Conservation (phyloP, 2,329 filamentous ascomycete genomes). For the Onygenales sp. region DNA sequence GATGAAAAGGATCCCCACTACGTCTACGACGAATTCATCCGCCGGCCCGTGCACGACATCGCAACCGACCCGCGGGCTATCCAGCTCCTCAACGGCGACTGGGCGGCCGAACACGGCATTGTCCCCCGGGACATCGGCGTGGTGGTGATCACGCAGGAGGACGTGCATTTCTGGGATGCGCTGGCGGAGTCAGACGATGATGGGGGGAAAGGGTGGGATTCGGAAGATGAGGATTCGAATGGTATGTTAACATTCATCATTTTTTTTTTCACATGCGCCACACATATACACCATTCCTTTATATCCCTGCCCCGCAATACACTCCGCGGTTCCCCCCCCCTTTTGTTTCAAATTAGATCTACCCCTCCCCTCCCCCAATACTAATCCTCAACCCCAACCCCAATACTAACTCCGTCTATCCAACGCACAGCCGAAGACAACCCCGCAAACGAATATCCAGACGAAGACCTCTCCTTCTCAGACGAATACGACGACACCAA, state of each 20-base stretch:
- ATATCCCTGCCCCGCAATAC: neutral
- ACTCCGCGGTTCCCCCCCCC: neutral
- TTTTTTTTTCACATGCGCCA: neutral
- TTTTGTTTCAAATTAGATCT: neutral
- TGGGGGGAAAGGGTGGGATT: conserved; percentile 46
- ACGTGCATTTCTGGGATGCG: conserved; percentile 47
- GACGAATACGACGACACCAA: conserved; percentile 34
- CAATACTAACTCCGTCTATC: neutral
- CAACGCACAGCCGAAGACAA: conserved; percentile 36
- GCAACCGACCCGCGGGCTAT: conserved; percentile 6
- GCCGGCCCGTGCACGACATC: conserved; percentile 32
- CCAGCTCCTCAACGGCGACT: conserved; percentile 7
- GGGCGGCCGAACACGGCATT: conserved; percentile 1
- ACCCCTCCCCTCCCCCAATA: neutral
- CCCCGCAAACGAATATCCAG: conserved; percentile 42
- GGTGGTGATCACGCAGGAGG: conserved; percentile 32
- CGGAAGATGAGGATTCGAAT: conserved; percentile 55
- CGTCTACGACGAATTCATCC: conserved; percentile 54
- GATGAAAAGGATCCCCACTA: conserved; percentile 44
- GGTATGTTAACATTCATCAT: conserved; percentile 25
- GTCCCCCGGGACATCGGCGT: conserved; percentile 29
- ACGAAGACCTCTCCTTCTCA: conserved; percentile 40
- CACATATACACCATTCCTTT: neutral
- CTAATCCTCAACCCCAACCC: neutral
- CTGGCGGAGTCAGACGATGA: conserved; percentile 45